Conservation (phyloP, 495 filamentous ascomycete species). For the Emericellopsis terricola region DNA sequence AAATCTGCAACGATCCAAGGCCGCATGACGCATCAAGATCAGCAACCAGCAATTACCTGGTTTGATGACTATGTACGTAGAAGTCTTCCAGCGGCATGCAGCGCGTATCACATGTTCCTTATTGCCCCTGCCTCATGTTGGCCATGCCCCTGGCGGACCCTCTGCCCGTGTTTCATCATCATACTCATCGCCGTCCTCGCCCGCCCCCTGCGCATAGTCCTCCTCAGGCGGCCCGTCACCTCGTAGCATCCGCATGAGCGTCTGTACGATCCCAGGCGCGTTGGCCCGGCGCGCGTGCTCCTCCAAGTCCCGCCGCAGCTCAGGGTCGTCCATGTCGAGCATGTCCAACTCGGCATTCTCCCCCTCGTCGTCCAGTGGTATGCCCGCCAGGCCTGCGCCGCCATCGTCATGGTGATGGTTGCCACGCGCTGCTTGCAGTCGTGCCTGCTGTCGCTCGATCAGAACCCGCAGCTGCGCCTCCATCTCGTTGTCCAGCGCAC, state of each 20-base stretch:
- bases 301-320: slow-evolving; percentile 3
- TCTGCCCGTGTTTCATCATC: slow-evolving; percentile 5
- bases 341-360: neutral
- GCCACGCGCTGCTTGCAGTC: no score
- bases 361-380: neutral
- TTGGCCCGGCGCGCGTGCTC: slow-evolving; percentile 1
- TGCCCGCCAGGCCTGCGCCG: no score
- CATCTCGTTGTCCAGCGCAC: no score
- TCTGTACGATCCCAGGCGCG: slow-evolving; percentile 7
- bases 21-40: no score
- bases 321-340: neutral
- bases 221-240: slow-evolving; percentile 10
- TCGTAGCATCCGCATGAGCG: slow-evolving; percentile 4
- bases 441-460: neutral
- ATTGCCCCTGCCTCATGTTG: no score
- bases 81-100: no score
- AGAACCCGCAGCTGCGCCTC: neutral
- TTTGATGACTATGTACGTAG: no score
- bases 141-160: slow-evolving; percentile 5
- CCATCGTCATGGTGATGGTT: neutral
- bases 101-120: no score
- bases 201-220: slow-evolving; percentile 5
- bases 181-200: neutral
- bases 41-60: no score
- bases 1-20: no score